Base-by-base conservation (phyloP, 768 basidiomycete genomes). In the Lentinus brumalis region DNA sequence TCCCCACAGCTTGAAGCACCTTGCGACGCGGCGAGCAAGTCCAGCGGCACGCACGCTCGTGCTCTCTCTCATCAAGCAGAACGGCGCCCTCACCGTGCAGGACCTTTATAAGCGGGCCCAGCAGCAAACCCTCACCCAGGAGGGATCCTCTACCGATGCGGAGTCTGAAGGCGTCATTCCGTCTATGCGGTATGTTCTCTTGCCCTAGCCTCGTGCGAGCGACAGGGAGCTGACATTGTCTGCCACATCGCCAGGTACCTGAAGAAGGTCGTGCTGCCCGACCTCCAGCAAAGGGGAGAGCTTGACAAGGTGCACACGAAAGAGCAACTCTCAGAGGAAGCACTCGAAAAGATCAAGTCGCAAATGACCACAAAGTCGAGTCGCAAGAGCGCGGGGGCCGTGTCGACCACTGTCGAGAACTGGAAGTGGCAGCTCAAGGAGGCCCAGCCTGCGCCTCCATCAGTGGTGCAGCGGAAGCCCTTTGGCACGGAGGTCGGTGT, bases 221-320 rank as follows among this genome's bases (percentile, higher is more conserved):
- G 21, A 26, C 21, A 26, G 21, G 21, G 21, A 26, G 21, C 21
- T 26, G 21, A 26, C 21, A 26, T 26, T 2, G 21, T 26, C 21
- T 3, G 29, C 39, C 26, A 40, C 16, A 7, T 15, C 30, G 7
- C 38, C 53, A 87, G 86, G 30, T 87, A 83, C 66, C 71, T 89
- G 42, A 88, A 87, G 70, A 75, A 66, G 18, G 70, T 75, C 14
- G 74, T 89, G 6, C 75, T 89, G 1, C 79, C 79, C 0, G 73
- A 78, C 12, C 75, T 88, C 26, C 75, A 71, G 15, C 77, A 74
- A 0, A 68, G 71, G 14, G 73, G 76, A 21, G 75, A 79, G 42
- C 69, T 89, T 21, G 67, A 79, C 55, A 81, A 81, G 57, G 69
- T 81, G 26, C 71, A 74, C 56, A 73, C 73, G 14, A 69, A 72